These are phyloP conservation scores for Tetracentron sinense DNA, from an alignment of 164 flowering plant genomes.

Conservation along the genomic window DNA sequence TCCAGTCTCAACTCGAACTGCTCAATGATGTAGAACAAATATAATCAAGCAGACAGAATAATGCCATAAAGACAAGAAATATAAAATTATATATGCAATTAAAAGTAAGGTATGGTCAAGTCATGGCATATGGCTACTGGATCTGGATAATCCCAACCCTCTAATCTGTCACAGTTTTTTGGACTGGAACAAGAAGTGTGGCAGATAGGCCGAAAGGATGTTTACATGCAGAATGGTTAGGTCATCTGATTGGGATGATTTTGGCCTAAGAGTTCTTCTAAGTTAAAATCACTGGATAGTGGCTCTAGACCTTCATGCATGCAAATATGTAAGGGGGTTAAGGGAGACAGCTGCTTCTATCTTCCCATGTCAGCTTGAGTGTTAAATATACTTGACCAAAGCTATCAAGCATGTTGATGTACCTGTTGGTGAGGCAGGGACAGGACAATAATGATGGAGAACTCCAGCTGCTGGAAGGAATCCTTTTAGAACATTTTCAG, in stretches of 20 bases:
- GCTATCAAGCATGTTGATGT: slow-evolving; percentile 8
- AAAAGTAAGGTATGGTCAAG: not conserved
- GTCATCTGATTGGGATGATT: not conserved
- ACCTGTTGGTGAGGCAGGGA: slow-evolving; percentile 72
- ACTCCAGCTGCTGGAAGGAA: slow-evolving; percentile 97
- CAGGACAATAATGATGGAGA: slow-evolving; percentile 88
- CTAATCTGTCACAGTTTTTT: not conserved
- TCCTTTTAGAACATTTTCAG: slow-evolving; percentile 97
- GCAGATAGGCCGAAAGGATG: not conserved
- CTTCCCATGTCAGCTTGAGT: not conserved
- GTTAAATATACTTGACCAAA: not conserved
- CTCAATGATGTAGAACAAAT: slow-evolving; percentile 10
- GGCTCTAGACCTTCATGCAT: not conserved
- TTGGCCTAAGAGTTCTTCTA: not conserved
- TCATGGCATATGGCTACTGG: not conserved
- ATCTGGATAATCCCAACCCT: slow-evolving; percentile 1
- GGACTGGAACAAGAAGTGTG: no score
- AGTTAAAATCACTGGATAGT: not conserved
- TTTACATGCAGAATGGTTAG: not conserved
- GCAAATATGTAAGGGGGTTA: not conserved
- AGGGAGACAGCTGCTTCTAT: slow-evolving; percentile 2
- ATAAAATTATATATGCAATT: not conserved
- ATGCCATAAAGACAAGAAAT: not conserved
- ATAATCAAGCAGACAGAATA: not conserved
- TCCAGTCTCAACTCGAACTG: slow-evolving; percentile 97